Evolutionary conservation across 306 rosid genomes (phyloP).

Genomic region (Pueraria montana): DNA sequence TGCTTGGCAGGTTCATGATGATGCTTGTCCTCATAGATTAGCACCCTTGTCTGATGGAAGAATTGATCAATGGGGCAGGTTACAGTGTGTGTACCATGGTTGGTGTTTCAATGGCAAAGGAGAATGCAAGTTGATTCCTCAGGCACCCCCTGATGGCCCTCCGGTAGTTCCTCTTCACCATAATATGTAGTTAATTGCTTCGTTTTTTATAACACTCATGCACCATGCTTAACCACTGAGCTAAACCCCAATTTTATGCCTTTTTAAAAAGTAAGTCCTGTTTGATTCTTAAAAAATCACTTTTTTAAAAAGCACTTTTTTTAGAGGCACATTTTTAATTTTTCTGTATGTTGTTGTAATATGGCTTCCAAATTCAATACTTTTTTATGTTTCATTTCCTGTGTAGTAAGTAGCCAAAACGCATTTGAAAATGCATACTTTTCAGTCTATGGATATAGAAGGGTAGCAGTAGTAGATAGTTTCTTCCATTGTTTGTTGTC

Average conservation of each 20-base stretch:
- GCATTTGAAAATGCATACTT: neutral
- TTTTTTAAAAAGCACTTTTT: no score
- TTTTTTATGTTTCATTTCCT: neutral
- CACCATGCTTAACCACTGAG: no score
- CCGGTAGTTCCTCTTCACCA: slow-evolving; percentile 60
- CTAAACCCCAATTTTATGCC: no score
- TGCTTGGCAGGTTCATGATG: slow-evolving; percentile 90
- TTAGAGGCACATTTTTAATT: no score
- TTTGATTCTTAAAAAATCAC: no score
- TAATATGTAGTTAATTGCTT: no score
- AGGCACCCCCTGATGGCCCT: slow-evolving; percentile 85
- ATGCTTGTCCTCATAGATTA: slow-evolving; percentile 89
- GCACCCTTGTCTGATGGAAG: slow-evolving; percentile 97
- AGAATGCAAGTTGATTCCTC: slow-evolving; percentile 89
- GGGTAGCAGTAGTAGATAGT: slow-evolving; percentile 11
- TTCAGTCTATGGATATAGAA: neutral
- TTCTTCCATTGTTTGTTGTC: slow-evolving; percentile 32
- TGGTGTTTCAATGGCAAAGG: slow-evolving; percentile 97
- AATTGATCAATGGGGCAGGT: slow-evolving; percentile 93
- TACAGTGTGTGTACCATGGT: slow-evolving; percentile 97
- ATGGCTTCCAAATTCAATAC: slow-evolving; percentile 9
- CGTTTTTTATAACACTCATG: no score
- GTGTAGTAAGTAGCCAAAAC: neutral
- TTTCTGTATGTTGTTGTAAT: neutral
- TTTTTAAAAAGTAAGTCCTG: no score